Conservation (phyloP, 106 monocot species). For the Apostasia shenzhenica region DNA sequence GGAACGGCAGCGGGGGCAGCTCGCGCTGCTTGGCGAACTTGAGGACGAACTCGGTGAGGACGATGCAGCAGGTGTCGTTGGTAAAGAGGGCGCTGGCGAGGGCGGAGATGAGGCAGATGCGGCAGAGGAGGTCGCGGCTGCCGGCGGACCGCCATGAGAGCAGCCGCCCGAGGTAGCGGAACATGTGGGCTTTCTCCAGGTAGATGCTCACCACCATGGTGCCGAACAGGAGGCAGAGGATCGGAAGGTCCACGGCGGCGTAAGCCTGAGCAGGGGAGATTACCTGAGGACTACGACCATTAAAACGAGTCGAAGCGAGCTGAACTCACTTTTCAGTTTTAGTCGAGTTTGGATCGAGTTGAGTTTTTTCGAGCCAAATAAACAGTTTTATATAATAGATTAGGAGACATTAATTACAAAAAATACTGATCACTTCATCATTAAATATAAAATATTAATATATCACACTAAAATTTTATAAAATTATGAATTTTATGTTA, state of each 20-base stretch:
- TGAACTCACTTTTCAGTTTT: no score
- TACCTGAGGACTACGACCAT: neutral
- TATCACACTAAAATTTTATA: no score
- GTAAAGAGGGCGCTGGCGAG: conserved; percentile 1
- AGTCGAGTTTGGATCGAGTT: no score
- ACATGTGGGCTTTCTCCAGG: conserved; percentile 3
- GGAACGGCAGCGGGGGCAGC: neutral
- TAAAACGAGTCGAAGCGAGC: no score
- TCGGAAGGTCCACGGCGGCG: conserved; percentile 1
- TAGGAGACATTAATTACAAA: no score
- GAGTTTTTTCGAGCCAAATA: no score
- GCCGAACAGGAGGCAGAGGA: conserved; percentile 1
- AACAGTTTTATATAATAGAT: no score
- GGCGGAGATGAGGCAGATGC: conserved; percentile 7
- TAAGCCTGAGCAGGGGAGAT: neutral
- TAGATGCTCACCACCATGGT: conserved; percentile 2
- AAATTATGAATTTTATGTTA: no score
- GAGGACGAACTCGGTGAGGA: conserved; percentile 8
- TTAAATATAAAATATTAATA: no score
- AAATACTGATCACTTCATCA: no score
- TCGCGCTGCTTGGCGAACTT: neutral
- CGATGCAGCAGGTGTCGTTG: conserved; percentile 7
- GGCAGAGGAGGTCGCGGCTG: neutral
- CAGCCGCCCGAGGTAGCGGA: conserved; percentile 2
- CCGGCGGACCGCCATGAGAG: neutral